A percentile compares a stretch with the other conserved stretches of the same genome.
Conservation (phyloP, 2,329 filamentous ascomycete genomes). For the Phaeosphaeriaceae sp. region DNA sequence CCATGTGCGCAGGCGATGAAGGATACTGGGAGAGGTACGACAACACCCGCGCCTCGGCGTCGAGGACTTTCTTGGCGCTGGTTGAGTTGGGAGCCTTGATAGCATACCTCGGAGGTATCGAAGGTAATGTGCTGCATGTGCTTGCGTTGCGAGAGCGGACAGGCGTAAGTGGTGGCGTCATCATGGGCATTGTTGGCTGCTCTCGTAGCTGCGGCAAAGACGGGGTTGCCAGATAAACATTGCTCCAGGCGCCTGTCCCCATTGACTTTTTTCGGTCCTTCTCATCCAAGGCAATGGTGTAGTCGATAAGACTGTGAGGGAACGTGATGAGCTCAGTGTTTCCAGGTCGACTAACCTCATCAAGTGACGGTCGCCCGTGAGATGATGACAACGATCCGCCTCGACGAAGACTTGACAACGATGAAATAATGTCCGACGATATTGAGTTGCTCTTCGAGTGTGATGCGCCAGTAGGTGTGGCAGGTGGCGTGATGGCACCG, state of each 20-base stretch:
- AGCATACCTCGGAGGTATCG: constrained; percentile 34
- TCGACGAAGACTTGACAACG: constrained; percentile 25
- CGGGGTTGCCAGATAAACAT: constrained; percentile 44
- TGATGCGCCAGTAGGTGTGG: constrained; percentile 28
- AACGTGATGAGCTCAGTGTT: constrained; percentile 33
- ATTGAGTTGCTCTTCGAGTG: constrained; percentile 29
- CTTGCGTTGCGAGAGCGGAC: constrained; percentile 25
- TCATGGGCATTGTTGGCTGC: constrained; percentile 8
- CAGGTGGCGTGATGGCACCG: constrained; percentile 35
- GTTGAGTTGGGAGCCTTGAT: constrained; percentile 43
- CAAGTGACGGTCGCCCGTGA: constrained; percentile 17
- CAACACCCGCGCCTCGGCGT: constrained; percentile 40
- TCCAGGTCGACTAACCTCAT: constrained; percentile 24
- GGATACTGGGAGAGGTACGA: constrained; percentile 41
- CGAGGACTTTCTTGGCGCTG: constrained; percentile 39
- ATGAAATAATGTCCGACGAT: constrained; percentile 24
- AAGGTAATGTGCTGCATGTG: constrained; percentile 12
- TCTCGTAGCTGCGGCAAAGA: constrained; percentile 19
- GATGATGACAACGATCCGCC: constrained; percentile 29
- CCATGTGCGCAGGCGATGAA: constrained; percentile 28
- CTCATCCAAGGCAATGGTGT: constrained; percentile 29
- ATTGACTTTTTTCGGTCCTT: constrained; percentile 37
- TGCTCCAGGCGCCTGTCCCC: constrained; percentile 46
- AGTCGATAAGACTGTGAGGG: constrained; percentile 33
- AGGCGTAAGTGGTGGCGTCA: constrained; percentile 40